A percentile compares a stretch with the other conserved stretches of the same genome.
phyloP scores from a whole-genome alignment of 2,329 filamentous ascomycete species.

The Epichloe uncinata region DNA sequence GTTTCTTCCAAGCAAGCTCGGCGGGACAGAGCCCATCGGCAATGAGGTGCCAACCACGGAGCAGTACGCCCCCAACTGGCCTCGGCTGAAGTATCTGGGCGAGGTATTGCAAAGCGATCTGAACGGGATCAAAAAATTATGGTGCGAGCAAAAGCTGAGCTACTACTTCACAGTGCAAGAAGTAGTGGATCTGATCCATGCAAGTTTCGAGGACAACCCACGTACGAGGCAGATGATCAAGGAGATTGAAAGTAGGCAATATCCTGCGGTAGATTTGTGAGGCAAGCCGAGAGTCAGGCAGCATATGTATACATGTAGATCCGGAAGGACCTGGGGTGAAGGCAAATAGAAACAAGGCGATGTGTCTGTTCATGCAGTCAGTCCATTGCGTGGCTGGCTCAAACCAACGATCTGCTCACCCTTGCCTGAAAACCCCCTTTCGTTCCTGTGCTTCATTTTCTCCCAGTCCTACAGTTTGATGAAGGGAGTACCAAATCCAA shows the following conservation, averaged over 20 bases:
- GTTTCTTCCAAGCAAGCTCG: conserved; percentile 35
- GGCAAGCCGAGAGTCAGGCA: too few relatives aligned
- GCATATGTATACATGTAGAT: not conserved
- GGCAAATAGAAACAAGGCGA: too few relatives aligned
- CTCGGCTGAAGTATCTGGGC: conserved; percentile 49
- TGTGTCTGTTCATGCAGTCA: too few relatives aligned
- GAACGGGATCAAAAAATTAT: conserved; percentile 48
- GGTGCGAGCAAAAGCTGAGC: conserved; percentile 53
- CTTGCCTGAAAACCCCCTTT: too few relatives aligned
- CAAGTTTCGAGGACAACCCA: conserved; percentile 51
- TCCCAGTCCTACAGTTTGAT: too few relatives aligned
- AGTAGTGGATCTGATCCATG: conserved; percentile 47
- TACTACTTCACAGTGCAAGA: conserved; percentile 48
- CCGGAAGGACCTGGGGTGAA: not conserved
- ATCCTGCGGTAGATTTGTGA: conserved; percentile 18
- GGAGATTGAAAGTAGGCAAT: conserved; percentile 41
- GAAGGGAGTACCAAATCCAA: too few relatives aligned
- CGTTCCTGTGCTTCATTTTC: too few relatives aligned
- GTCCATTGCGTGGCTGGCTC: too few relatives aligned
- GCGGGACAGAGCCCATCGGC: conserved; percentile 13
- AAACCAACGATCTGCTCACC: too few relatives aligned
- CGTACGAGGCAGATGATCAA: conserved; percentile 43
- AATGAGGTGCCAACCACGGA: conserved; percentile 40
- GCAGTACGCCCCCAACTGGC: conserved; percentile 48
- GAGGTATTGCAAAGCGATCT: conserved; percentile 55